These are phyloP conservation scores for Kazachstania martiniae DNA, from an alignment of 805 yeast genomes.

Conservation along the genomic window DNA sequence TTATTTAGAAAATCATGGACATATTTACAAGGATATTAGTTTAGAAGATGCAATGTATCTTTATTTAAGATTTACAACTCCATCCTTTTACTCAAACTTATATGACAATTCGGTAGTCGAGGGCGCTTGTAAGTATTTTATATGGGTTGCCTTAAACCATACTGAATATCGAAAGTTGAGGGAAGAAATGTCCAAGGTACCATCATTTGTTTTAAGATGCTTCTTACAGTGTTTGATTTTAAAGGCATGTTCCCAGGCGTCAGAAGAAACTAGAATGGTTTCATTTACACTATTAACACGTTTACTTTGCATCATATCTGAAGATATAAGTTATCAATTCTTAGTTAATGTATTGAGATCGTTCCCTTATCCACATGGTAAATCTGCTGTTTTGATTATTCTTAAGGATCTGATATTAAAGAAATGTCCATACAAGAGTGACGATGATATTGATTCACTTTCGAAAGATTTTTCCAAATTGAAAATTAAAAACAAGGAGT, in stretches of 20 bases:
- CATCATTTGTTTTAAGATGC: slow-evolving; percentile 27
- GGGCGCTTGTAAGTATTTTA: slow-evolving; percentile 27
- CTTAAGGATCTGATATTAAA: slow-evolving; percentile 54
- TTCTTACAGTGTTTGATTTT: slow-evolving; percentile 35
- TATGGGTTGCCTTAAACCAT: slow-evolving; percentile 28
- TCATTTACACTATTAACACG: slow-evolving; percentile 54
- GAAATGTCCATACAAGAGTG: slow-evolving; percentile 6
- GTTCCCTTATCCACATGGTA: slow-evolving; percentile 56
- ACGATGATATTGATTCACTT: background rate
- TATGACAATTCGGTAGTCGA: slow-evolving; percentile 17
- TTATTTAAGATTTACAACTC: slow-evolving; percentile 33
- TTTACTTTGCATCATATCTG: slow-evolving; percentile 47
- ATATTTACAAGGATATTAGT: slow-evolving; percentile 11
- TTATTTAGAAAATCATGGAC: slow-evolving; percentile 13
- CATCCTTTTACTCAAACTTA: slow-evolving; percentile 23
- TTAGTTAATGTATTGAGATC: slow-evolving; percentile 50
- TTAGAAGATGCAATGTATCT: slow-evolving; percentile 30
- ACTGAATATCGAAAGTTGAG: slow-evolving; percentile 12
- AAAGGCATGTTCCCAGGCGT: slow-evolving; percentile 27
- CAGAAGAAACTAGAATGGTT: slow-evolving; percentile 32
- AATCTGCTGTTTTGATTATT: slow-evolving; percentile 51
- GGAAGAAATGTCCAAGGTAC: slow-evolving; percentile 13
- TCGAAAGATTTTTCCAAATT: background rate
- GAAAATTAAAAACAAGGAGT: background rate
- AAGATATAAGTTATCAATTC: slow-evolving; percentile 46